Percentiles rank a stretch among this genome's conserved stretches.
Conservation (phyloP, 1,284 basidiomycete species). For the Fistulinella staudtii region DNA sequence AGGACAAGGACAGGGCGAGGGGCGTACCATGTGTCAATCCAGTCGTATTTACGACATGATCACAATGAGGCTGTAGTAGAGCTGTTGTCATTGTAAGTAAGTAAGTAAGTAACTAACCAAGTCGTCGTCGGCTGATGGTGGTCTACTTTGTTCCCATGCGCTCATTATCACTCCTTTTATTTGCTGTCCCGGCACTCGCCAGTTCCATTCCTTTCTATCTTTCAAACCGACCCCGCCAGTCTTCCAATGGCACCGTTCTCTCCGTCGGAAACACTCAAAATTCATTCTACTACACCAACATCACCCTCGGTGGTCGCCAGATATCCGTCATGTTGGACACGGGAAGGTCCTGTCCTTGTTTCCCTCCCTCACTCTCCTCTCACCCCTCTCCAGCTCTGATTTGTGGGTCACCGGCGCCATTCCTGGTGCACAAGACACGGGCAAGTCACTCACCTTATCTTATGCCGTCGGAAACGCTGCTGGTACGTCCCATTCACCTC, state of each 20-base stretch:
- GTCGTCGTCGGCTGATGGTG: background rate
- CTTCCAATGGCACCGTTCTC: slow-evolving; percentile 27
- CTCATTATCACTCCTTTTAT: slow-evolving; percentile 45
- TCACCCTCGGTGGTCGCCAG: slow-evolving; percentile 49
- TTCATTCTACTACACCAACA: slow-evolving; percentile 55
- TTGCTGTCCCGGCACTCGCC: slow-evolving; percentile 38
- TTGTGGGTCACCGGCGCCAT: slow-evolving; percentile 33
- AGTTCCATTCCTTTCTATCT: slow-evolving; percentile 46
- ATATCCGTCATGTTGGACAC: slow-evolving; percentile 56
- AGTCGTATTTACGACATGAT: no score
- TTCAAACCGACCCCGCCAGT: slow-evolving; percentile 29
- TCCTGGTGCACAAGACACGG: slow-evolving; percentile 46
- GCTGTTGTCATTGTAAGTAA: no score
- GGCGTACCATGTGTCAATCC: no score
- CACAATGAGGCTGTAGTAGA: no score
- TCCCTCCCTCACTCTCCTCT: background rate
- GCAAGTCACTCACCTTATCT: slow-evolving; percentile 50
- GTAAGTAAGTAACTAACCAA: background rate
- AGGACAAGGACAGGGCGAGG: background rate
- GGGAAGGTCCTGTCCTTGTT: slow-evolving; percentile 41
- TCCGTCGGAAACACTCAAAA: slow-evolving; percentile 58
- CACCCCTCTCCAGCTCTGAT: slow-evolving; percentile 25
- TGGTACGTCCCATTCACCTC: slow-evolving; percentile 39
- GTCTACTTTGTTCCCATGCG: slow-evolving; percentile 29
- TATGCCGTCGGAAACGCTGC: slow-evolving; percentile 67